These are phyloP conservation scores for Penicillium nucicola DNA, from an alignment of 495 filamentous ascomycete genomes.

Conservation along the genomic window DNA sequence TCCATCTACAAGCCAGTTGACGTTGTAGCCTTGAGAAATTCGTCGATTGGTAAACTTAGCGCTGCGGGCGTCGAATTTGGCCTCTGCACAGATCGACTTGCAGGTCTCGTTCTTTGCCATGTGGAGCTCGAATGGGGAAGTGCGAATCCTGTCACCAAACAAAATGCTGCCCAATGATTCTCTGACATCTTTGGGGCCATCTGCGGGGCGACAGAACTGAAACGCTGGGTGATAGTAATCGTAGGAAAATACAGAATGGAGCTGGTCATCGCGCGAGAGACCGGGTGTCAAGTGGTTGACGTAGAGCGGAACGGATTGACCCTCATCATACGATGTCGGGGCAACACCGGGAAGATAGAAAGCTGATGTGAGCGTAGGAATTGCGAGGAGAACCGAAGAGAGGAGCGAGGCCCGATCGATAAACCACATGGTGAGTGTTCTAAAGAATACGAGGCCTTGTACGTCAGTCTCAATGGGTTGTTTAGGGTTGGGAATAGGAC, in stretches of 20 bases:
- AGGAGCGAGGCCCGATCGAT: constrained; percentile 29
- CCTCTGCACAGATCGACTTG: constrained; percentile 66
- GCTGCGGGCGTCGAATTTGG: constrained; percentile 61
- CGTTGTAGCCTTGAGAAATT: constrained; percentile 77
- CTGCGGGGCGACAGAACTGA: constrained; percentile 78
- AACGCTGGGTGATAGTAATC: constrained; percentile 92
- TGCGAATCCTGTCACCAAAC: constrained; percentile 93
- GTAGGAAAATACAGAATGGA: constrained; percentile 88
- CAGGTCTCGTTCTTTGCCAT: constrained; percentile 86
- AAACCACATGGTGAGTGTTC: constrained; percentile 38
- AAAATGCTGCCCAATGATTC: constrained; percentile 94
- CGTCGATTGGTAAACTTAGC: constrained; percentile 77
- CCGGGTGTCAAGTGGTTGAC: constrained; percentile 91
- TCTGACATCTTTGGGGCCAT: constrained; percentile 67
- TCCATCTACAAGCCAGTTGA: constrained; percentile 96
- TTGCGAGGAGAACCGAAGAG: constrained; percentile 26
- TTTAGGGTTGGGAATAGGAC: constrained; percentile 3
- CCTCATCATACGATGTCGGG: constrained; percentile 80
- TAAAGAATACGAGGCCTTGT: constrained; percentile 1
- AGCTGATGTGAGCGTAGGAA: constrained; percentile 57
- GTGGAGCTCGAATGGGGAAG: constrained; percentile 81
- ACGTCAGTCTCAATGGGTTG: constrained; percentile 13
- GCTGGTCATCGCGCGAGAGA: constrained; percentile 69
- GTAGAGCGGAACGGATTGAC: constrained; percentile 77
- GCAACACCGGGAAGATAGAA: constrained; percentile 97